These are phyloP conservation scores for Trypanosoma congolense DNA, from an alignment of 208 protist genomes.

Conservation along the genomic window DNA sequence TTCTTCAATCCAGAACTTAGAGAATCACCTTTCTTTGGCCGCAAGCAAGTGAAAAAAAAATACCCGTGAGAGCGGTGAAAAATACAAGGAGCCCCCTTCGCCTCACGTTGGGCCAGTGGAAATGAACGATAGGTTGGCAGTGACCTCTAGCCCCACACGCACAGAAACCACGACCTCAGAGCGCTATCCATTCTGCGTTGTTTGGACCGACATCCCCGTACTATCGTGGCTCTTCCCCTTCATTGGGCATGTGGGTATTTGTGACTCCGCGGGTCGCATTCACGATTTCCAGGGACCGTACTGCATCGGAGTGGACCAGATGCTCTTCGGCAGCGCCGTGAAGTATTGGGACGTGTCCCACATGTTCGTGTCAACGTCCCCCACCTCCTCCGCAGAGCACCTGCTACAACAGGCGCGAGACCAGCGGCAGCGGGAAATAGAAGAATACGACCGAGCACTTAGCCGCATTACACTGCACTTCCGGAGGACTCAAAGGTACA, in stretches of 20 bases:
- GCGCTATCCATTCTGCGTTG: constrained; percentile 89
- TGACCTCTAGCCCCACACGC: constrained; percentile 30
- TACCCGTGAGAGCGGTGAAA: too few relatives aligned
- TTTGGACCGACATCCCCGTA: constrained; percentile 88
- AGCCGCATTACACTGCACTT: constrained; percentile 42
- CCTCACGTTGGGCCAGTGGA: too few relatives aligned
- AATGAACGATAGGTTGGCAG: constrained; percentile 1
- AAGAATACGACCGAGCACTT: constrained; percentile 55
- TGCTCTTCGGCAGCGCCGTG: constrained; percentile 84
- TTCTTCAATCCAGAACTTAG: too few relatives aligned
- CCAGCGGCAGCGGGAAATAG: constrained; percentile 29
- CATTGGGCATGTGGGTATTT: constrained; percentile 89
- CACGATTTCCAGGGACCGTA: constrained; percentile 90
- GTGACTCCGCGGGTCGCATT: constrained; percentile 76
- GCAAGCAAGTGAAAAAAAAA: too few relatives aligned
- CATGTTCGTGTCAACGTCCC: constrained; percentile 56
- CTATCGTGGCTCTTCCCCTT: constrained; percentile 89
- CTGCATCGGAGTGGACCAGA: constrained; percentile 71
- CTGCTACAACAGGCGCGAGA: constrained; percentile 12
- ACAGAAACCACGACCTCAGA: constrained; percentile 49
- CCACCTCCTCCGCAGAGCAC: constrained; percentile 16
- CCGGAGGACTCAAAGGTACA: constrained; percentile 64
- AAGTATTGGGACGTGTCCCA: constrained; percentile 78
- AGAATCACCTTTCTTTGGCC: too few relatives aligned
- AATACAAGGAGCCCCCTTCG: too few relatives aligned